phyloP scores from a whole-genome alignment of 768 basidiomycete species.

The Rhodotorula kratochvilovae region DNA sequence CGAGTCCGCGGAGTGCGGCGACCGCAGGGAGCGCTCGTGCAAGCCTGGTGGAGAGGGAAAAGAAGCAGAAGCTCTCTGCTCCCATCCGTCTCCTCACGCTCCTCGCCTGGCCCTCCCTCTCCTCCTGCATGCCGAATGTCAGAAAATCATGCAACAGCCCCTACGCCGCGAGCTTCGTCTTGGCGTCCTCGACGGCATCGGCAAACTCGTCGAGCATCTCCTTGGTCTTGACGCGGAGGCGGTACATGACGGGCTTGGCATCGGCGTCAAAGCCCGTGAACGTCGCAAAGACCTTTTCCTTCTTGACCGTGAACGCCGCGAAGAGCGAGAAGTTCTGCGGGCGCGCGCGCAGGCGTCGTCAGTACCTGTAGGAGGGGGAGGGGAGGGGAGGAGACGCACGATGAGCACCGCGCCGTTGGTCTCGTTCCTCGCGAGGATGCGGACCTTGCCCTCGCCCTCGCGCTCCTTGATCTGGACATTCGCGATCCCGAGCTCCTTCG shows the following conservation, averaged over 20 bases:
- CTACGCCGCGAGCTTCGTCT: not conserved
- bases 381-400: slow-evolving; percentile 7
- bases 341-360: not conserved
- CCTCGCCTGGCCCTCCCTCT: no score
- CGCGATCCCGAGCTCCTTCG: slow-evolving; percentile 11
- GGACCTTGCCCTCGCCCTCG: slow-evolving; percentile 18
- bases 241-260: slow-evolving; percentile 16
- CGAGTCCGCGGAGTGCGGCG: no score
- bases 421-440: slow-evolving; percentile 33
- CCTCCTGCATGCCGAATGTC: no score
- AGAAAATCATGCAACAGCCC: not conserved
- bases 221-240: slow-evolving; percentile 23
- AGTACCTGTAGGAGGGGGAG: not conserved
- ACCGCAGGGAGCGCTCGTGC: no score
- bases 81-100: no score
- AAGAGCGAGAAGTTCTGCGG: slow-evolving; percentile 28
- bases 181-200: slow-evolving; percentile 12
- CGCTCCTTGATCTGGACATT: slow-evolving; percentile 25
- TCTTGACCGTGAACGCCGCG: not conserved
- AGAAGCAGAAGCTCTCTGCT: no score
- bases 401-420: slow-evolving; percentile 26
- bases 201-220: slow-evolving; percentile 18
- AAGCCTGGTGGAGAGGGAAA: no score
- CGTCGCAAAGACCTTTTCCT: slow-evolving; percentile 22
- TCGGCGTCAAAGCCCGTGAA: slow-evolving; percentile 26